Evolutionary conservation across 1,284 basidiomycete species (phyloP), one percentile per base, ranked within the genome.

Genomic region (Marasmius tenuissimus): DNA sequence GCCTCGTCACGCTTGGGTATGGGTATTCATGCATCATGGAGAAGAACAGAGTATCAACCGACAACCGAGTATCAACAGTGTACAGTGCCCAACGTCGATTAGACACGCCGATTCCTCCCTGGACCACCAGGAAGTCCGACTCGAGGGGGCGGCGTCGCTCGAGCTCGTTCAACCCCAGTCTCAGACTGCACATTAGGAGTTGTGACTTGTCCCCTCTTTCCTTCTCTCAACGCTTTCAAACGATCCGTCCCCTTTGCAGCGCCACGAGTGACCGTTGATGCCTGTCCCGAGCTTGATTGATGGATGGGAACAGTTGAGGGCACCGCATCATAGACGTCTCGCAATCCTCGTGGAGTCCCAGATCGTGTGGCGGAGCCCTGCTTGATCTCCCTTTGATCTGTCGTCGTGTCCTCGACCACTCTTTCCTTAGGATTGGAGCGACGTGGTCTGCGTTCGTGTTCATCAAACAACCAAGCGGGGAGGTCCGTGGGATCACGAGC

Each of bases 391-490:
- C 56, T 67, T 60, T 60, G 34, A 33, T 34, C 61, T 63, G 35
- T 58, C 56, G 60, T 65, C 58, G 27, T 63, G 58, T 20, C 67
- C 63, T 52, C 63, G 64, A 49, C 67, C 58, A 42, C 64, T 64
- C 33, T 63, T 47, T 63, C 14, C 68, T 64, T 37, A 70, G 71
- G 22, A 40, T 10, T n/a, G n/a, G 61, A 5, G 59, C 63, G 34
- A 60, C 60, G n/a, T 67, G 69, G 48, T 70, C 72, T 48, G 22
- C 85, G 80, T 66, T 89, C 87, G 49, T 75, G 75, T 60, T 83
- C 83, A 54, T 81, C 81, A 65, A 90, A 89, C 9, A 91, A 78
- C 87, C 87, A 90, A 7, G 77, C 74, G 11, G 88, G 87, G n/a
- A 91, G 79, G 67, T 89, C 87, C 20, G 79, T 69, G 6, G 81